Conservation (phyloP, 2,329 filamentous ascomycete species). For the Fusarium xylarioides region DNA sequence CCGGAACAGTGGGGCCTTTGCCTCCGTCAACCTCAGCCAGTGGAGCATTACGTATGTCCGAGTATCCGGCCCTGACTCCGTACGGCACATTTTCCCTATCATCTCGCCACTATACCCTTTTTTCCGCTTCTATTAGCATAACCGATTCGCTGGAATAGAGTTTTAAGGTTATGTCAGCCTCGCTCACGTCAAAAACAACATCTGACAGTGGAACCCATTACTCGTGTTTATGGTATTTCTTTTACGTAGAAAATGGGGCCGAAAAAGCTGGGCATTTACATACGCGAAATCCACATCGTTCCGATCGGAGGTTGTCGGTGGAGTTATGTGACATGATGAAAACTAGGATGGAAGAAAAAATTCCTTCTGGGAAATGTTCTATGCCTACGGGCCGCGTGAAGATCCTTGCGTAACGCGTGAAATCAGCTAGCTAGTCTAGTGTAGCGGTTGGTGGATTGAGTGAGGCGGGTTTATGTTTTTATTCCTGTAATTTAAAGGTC, state of each 20-base stretch:
- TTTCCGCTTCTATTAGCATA: too few relatives aligned
- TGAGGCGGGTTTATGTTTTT: neutral
- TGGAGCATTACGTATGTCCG: neutral
- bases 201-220: slow-evolving; percentile 8
- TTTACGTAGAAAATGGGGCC: slow-evolving; percentile 39
- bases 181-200: neutral
- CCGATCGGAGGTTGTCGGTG: slow-evolving; percentile 20
- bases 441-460: neutral
- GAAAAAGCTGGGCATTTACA: slow-evolving; percentile 28
- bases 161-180: neutral
- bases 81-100: neutral
- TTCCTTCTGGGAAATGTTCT: slow-evolving; percentile 15
- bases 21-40: slow-evolving; percentile 7
- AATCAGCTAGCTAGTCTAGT: too few relatives aligned
- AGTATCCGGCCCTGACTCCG: neutral
- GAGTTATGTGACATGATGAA: slow-evolving; percentile 27
- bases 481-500: neutral
- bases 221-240: slow-evolving; percentile 30
- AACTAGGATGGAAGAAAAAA: slow-evolving; percentile 7
- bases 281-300: slow-evolving; percentile 17
- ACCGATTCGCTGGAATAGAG: too few relatives aligned
- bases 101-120: too few relatives aligned
- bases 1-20: neutral
- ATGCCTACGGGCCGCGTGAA: neutral
- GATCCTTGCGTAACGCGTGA: slow-evolving; percentile 1